A percentile compares a stretch with the other conserved stretches of the same genome.
These are phyloP conservation scores for Nemania abortiva DNA, from an alignment of 2,329 filamentous ascomycete genomes.

Conservation along the genomic window DNA sequence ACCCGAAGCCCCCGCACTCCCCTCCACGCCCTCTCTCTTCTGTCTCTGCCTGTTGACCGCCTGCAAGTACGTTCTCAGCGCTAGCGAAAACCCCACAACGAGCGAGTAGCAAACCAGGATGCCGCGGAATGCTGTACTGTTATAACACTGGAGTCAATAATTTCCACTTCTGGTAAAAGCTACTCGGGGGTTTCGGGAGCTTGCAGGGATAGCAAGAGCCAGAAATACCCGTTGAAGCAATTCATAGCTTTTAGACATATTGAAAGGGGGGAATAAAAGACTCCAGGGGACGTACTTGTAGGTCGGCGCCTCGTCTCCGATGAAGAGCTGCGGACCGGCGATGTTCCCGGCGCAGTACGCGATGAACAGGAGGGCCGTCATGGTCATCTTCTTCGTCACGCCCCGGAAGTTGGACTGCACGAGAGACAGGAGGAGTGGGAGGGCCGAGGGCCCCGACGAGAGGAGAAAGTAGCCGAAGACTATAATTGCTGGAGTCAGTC, in stretches of 20 bases:
- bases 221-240: too few relatives aligned
- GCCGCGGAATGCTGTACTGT: slow-evolving; percentile 65
- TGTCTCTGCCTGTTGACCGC: slow-evolving; percentile 59
- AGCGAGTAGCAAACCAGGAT: slow-evolving; percentile 69
- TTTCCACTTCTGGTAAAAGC: too few relatives aligned
- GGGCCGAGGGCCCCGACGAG: slow-evolving; percentile 63
- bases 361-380: slow-evolving; percentile 67
- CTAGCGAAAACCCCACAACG: slow-evolving; percentile 58
- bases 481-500: too few relatives aligned
- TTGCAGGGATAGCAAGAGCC: too few relatives aligned
- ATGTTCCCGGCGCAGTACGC: slow-evolving; percentile 70
- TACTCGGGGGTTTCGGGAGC: too few relatives aligned
- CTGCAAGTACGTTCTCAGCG: slow-evolving; percentile 62
- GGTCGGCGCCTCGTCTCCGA: slow-evolving; percentile 60
- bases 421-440: slow-evolving; percentile 67
- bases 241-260: too few relatives aligned
- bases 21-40: slow-evolving; percentile 58
- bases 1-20: slow-evolving; percentile 58
- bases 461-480: slow-evolving; percentile 71
- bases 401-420: slow-evolving; percentile 68
- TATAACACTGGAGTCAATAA: too few relatives aligned
- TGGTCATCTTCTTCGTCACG: slow-evolving; percentile 71
- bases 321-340: slow-evolving; percentile 67
- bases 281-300: too few relatives aligned
- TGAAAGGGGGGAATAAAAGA: too few relatives aligned